Base-by-base conservation (phyloP, 1,139 yeast genomes). In the Hyphopichia buzzinii region DNA sequence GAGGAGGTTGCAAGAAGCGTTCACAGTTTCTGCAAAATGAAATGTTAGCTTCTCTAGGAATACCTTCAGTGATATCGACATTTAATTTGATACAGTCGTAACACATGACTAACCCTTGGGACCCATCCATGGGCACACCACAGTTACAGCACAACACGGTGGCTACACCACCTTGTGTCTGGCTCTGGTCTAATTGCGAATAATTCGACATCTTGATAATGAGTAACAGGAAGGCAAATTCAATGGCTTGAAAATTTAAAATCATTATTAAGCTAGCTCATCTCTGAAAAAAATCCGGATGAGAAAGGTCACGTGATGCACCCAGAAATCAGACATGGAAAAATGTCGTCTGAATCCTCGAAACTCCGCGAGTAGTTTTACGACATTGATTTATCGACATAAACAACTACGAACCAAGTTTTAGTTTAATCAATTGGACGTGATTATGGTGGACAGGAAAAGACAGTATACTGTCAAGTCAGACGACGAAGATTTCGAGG, bases 51-150 rank as follows among this genome's bases (percentile, higher is more conserved):
- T 92, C 98, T 60, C 97, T 78, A 36, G 97, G 97, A 39, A 92
- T 90, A 33, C 96, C 97, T 50, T 84, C 89, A 1, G 98, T 89
- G 50, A 92, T 89, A 62, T 92, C 97, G 41, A 89, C 95, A 4
- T 90, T 88, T 53, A 90, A 69, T 62, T 88, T 87, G 59, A 92
- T 88, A 78, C 99, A 92, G 65, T 94, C 97, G 69, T 87, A 84
- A 68, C 98, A 94, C 96, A 92, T 89, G 22, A 89, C 96, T 45
- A 90, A 70, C 22, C 98, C 97, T 22, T 79, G 72, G 23, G 96
- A 86, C 31, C 97, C 97, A 57, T 92, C 97, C 79, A 94, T 87
- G 34, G 98, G 97, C 39, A 86, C 87, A 64, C 98, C 97, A 83
- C 99, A 92, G 82, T 87, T 88, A 66, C 96, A 89, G 72, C 99